These are phyloP conservation scores for Actinomortierella wolfii DNA, from an alignment of 371 early-diverging fungal genomes.

Conservation along the genomic window DNA sequence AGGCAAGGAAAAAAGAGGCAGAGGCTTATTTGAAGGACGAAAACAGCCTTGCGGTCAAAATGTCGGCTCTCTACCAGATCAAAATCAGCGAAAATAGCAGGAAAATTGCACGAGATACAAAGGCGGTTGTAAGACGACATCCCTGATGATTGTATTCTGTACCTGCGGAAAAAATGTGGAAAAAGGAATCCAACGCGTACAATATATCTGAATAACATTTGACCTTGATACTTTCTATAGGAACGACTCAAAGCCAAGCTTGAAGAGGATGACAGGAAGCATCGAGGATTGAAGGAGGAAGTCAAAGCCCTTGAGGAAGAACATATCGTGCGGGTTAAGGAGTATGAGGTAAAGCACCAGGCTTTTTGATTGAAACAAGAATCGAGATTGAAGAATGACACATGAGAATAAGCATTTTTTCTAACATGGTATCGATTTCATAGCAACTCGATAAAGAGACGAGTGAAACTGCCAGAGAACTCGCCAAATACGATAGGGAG, in stretches of 20 bases:
- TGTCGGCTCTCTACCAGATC: constrained; percentile 81
- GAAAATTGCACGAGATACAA: constrained; percentile 51
- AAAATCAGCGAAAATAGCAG: constrained; percentile 54
- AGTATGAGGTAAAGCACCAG: constrained; percentile 58
- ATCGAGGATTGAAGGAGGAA: constrained; percentile 60
- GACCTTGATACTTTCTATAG: constrained; percentile 43
- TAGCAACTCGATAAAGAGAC: constrained; percentile 62
- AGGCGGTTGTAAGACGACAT: constrained; percentile 48
- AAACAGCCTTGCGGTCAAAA: constrained; percentile 74
- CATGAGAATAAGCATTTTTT: constrained; percentile 1
- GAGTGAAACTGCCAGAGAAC: constrained; percentile 58
- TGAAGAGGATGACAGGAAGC: constrained; percentile 62
- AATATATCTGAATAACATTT: no score
- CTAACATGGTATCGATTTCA: neutral
- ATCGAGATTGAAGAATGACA: no score
- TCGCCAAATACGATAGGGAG: constrained; percentile 77
- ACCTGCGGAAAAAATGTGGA: no score
- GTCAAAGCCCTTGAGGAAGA: constrained; percentile 58
- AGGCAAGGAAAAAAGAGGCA: constrained; percentile 85
- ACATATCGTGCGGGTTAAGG: constrained; percentile 59
- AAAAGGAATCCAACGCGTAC: no score
- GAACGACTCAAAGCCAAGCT: constrained; percentile 56
- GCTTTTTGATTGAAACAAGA: no score
- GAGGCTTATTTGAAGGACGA: constrained; percentile 80
- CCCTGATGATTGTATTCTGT: neutral